Evolutionary conservation across 495 filamentous ascomycete genomes (phyloP).

Genomic region (Penicillium fimorum): DNA sequence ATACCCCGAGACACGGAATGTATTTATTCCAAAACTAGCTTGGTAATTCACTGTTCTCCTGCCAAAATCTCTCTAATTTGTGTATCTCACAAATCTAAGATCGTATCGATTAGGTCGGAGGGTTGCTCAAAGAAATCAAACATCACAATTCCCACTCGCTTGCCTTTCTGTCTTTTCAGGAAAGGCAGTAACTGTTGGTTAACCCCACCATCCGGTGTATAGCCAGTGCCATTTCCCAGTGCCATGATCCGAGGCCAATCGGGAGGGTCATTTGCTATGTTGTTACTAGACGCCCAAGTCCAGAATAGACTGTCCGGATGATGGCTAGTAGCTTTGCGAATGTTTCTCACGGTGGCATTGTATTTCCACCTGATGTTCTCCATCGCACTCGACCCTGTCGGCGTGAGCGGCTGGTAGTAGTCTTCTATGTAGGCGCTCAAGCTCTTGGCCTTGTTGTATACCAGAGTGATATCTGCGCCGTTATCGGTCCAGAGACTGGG

Average conservation of each 20-base stretch:
- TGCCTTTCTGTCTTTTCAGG: conserved; percentile 24
- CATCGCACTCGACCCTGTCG: conserved; percentile 24
- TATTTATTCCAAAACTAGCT: too few species aligned
- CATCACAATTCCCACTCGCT: conserved; percentile 45
- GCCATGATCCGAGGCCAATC: conserved; percentile 50
- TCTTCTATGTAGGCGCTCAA: conserved; percentile 45
- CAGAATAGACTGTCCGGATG: conserved; percentile 44
- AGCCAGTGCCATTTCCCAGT: conserved; percentile 39
- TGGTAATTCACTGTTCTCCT: too few species aligned
- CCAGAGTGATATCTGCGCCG: conserved; percentile 29
- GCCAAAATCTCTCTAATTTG: too few species aligned
- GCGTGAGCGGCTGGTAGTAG: conserved; percentile 36
- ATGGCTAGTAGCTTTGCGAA: conserved; percentile 29
- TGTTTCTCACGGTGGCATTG: conserved; percentile 35
- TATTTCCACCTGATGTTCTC: conserved; percentile 44
- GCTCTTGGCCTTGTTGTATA: conserved; percentile 34
- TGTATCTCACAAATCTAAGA: conserved; percentile 10
- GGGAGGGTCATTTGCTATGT: conserved; percentile 39
- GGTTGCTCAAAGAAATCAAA: conserved; percentile 46
- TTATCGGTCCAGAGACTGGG: conserved; percentile 41
- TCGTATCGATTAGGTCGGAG: conserved; percentile 17
- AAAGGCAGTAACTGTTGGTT: conserved; percentile 26
- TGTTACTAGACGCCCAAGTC: conserved; percentile 48
- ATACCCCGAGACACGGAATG: too few species aligned
- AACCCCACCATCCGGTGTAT: conserved; percentile 41